A percentile compares a stretch with the other conserved stretches of the same genome.
phyloP scores from a whole-genome alignment of 1,284 basidiomycete genomes.

The Ganoderma multipileum region DNA sequence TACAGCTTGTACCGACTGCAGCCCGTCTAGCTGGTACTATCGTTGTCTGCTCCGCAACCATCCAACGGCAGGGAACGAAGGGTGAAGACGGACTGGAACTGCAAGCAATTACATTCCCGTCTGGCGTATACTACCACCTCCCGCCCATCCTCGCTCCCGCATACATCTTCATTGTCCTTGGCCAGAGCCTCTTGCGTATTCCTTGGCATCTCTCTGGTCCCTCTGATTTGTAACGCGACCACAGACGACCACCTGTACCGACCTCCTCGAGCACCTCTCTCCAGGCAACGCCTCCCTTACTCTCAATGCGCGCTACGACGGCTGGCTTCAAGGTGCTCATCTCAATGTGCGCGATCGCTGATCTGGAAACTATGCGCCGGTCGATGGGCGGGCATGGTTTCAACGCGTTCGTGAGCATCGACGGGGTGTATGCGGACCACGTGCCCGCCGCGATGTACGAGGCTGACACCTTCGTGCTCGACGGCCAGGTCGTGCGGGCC shows the following conservation, averaged over 20 bases:
- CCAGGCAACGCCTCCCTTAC: conserved; percentile 65
- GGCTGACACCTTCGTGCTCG: conserved; percentile 74
- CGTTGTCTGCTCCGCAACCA: conserved; percentile 76
- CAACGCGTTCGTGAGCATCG: conserved; percentile 72
- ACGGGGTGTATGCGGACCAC: conserved; percentile 68
- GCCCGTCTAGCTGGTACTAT: conserved; percentile 54
- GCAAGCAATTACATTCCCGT: conserved; percentile 75
- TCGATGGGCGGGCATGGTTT: conserved; percentile 84
- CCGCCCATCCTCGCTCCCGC: conserved; percentile 73
- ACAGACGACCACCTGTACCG: conserved; percentile 57
- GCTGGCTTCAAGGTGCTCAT: conserved; percentile 75
- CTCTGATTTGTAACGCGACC: too few relatives aligned
- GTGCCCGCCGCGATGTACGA: conserved; percentile 75
- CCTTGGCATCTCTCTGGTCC: too few relatives aligned
- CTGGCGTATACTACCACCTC: conserved; percentile 73
- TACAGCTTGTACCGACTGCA: too few relatives aligned
- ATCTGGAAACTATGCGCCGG: conserved; percentile 72
- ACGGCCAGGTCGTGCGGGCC: conserved; percentile 75
- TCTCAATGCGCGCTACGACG: conserved; percentile 76
- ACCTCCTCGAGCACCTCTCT: conserved; percentile 57
- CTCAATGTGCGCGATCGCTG: conserved; percentile 59
- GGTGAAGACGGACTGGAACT: conserved; percentile 62
- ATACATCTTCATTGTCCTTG: conserved; percentile 76
- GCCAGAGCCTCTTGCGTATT: too few relatives aligned
- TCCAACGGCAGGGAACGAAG: conserved; percentile 71